Percentiles rank a stretch among this genome's conserved stretches.
These are phyloP conservation scores for Pyrenochaeta sp. DNA, from an alignment of 2,329 filamentous ascomycete genomes.

Conservation along the genomic window DNA sequence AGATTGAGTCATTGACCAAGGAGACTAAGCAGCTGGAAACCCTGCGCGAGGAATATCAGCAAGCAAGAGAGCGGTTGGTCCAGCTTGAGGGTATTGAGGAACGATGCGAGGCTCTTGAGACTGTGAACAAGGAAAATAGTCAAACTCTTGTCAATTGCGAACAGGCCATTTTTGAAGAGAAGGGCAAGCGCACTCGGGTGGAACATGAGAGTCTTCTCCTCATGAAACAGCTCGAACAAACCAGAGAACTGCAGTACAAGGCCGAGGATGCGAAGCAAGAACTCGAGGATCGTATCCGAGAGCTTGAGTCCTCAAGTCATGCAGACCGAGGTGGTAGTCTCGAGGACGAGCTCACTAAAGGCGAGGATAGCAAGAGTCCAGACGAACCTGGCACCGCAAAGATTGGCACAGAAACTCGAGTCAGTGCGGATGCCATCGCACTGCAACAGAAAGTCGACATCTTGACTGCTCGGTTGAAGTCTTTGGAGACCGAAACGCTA, in stretches of 20 bases:
- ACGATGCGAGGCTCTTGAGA: conserved; percentile 54
- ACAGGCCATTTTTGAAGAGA: conserved; percentile 60
- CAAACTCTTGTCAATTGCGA: conserved; percentile 59
- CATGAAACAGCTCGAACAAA: conserved; percentile 56
- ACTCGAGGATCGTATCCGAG: conserved; percentile 54
- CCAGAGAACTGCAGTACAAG: conserved; percentile 55
- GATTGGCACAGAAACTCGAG: conserved; percentile 26
- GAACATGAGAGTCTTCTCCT: conserved; percentile 58
- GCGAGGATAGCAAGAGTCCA: conserved; percentile 33
- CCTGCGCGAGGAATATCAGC: conserved; percentile 55
- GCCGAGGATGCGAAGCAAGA: conserved; percentile 58
- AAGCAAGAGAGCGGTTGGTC: conserved; percentile 53
- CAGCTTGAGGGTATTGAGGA: conserved; percentile 56
- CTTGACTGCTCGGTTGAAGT: conserved; percentile 44
- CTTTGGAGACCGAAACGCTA: conserved; percentile 50
- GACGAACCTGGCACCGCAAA: conserved; percentile 30
- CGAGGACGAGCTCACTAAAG: conserved; percentile 50
- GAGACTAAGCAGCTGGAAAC: conserved; percentile 54
- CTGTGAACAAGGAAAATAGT: conserved; percentile 60
- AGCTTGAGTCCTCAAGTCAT: conserved; percentile 47
- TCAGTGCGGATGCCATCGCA: conserved; percentile 45
- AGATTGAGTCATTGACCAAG: conserved; percentile 59
- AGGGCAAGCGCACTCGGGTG: conserved; percentile 55
- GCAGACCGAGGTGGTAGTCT: conserved; percentile 41
- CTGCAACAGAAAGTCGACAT: conserved; percentile 52